Conservation (phyloP, 768 basidiomycete genomes). For the Naematelia aurantialba region DNA sequence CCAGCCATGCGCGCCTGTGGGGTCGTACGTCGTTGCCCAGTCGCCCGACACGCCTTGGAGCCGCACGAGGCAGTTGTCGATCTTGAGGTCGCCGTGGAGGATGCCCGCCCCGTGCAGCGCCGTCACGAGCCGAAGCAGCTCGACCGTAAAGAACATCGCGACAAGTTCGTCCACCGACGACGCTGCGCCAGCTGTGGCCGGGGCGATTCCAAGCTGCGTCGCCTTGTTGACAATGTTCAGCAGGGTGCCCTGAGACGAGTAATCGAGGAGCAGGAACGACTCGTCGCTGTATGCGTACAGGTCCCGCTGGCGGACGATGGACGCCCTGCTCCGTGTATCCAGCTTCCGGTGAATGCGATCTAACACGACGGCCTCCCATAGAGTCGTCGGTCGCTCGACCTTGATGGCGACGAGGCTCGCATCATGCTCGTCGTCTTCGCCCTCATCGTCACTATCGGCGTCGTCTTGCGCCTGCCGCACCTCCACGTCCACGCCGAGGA, state of each 20-base stretch:
- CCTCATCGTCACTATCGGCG: constrained; percentile 53
- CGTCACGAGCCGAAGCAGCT: constrained; percentile 77
- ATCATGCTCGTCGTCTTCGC: constrained; percentile 58
- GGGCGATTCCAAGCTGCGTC: constrained; percentile 64
- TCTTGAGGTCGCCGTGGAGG: constrained; percentile 97
- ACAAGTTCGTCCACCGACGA: constrained; percentile 76
- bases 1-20: constrained; percentile 80
- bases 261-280: constrained; percentile 80
- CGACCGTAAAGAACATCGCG: constrained; percentile 91
- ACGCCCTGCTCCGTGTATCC: constrained; percentile 58
- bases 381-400: constrained; percentile 76
- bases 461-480: constrained; percentile 43
- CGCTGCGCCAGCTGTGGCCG: constrained; percentile 20
- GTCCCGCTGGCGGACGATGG: constrained; percentile 71
- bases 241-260: constrained; percentile 85
- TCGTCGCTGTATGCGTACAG: constrained; percentile 85
- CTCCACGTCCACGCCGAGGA: constrained; percentile 61
- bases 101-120: constrained; percentile 76
- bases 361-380: constrained; percentile 91
- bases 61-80: constrained; percentile 95
- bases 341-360: constrained; percentile 70
- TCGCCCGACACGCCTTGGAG: constrained; percentile 66
- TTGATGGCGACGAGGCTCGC: constrained; percentile 70
- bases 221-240: constrained; percentile 89
- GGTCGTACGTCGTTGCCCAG: constrained; percentile 74